Percentiles rank a stretch among this genome's conserved stretches.
phyloP scores from a whole-genome alignment of 2,329 filamentous ascomycete species.

The Xylaria polymorpha region DNA sequence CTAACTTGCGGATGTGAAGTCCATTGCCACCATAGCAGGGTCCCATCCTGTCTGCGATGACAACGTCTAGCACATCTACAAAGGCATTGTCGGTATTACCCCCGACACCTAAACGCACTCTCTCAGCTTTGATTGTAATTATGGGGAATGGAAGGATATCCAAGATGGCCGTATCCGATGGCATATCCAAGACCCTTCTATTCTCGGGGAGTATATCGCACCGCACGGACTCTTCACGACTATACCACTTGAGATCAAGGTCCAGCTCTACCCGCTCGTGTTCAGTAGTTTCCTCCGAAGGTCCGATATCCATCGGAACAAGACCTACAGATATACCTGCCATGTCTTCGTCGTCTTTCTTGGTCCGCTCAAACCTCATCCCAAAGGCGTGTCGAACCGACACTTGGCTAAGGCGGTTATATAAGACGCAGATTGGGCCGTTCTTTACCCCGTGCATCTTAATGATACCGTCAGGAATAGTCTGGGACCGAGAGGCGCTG shows the following conservation, averaged over 20 bases:
- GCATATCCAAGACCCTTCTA: neutral
- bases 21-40: neutral
- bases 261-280: too few species aligned
- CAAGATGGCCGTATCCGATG: slow-evolving; percentile 2
- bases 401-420: slow-evolving; percentile 6
- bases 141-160: slow-evolving; percentile 22
- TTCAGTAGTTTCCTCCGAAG: too few species aligned
- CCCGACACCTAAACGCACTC: neutral
- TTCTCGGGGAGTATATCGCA: slow-evolving; percentile 1
- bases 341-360: slow-evolving; percentile 1
- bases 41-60: neutral
- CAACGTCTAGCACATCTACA: slow-evolving; percentile 1
- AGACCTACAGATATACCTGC: slow-evolving; percentile 8
- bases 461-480: too few species aligned
- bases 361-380: slow-evolving; percentile 12
- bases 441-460: slow-evolving; percentile 9
- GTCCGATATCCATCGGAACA: slow-evolving; percentile 10
- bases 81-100: neutral
- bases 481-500: neutral
- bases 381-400: slow-evolving; percentile 15
- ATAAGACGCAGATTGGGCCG: slow-evolving; percentile 16
- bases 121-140: slow-evolving; percentile 19
- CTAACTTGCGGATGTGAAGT: too few species aligned
- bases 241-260: too few species aligned
- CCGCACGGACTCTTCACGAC: too few species aligned